Conservation (phyloP, 208 protist species). For the Leishmania gerbilli region DNA sequence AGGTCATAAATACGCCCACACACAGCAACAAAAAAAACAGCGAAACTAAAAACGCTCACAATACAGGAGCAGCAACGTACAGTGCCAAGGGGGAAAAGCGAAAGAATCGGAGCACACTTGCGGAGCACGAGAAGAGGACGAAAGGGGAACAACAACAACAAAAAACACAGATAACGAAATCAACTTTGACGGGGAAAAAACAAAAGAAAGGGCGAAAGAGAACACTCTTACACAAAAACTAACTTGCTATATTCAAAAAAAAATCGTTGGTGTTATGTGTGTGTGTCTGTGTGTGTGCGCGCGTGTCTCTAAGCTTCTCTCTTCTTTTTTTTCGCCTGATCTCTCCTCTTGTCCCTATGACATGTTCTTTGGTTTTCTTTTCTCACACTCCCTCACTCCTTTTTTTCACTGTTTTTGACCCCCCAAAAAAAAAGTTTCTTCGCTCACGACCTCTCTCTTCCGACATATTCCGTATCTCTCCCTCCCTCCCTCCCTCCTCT, state of each 20-base stretch:
- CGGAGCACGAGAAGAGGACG: no score
- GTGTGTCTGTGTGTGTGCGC: neutral
- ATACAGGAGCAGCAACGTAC: no score
- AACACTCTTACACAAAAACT: neutral
- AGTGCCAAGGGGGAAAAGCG: no score
- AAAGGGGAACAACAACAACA: no score
- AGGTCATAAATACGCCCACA: no score
- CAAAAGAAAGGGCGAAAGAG: neutral
- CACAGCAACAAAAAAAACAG: neutral
- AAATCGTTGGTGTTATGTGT: neutral
- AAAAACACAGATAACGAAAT: neutral
- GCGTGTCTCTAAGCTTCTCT: neutral
- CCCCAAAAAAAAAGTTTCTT: neutral
- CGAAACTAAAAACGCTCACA: neutral
- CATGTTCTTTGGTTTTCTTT: neutral
- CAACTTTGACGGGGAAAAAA: neutral
- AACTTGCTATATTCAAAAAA: neutral
- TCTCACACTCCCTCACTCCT: neutral
- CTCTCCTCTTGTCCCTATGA: neutral
- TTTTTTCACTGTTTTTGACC: neutral
- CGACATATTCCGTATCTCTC: neutral
- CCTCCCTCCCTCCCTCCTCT: neutral
- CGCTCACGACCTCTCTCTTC: neutral
- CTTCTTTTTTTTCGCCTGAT: neutral
- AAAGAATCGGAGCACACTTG: no score